These are phyloP conservation scores for Aspergillus puulaauensis DNA, from an alignment of 2,329 filamentous ascomycete species.

Conservation along the genomic window DNA sequence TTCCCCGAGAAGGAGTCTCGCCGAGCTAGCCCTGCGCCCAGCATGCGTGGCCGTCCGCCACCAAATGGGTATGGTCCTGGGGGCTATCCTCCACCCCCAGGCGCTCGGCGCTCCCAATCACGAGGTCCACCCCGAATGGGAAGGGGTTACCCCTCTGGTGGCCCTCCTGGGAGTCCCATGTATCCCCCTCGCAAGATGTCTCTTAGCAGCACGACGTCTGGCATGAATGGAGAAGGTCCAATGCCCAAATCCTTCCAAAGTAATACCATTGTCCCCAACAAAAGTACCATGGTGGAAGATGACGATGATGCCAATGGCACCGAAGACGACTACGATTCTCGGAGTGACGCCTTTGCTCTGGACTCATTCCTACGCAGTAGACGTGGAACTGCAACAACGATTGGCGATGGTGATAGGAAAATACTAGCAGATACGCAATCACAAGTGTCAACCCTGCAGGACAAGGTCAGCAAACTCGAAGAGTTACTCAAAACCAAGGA, in stretches of 20 bases:
- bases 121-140: slow-evolving; percentile 35
- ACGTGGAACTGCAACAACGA: slow-evolving; percentile 50
- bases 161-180: slow-evolving; percentile 34
- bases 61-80: slow-evolving; percentile 51
- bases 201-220: slow-evolving; percentile 40
- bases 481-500: slow-evolving; percentile 68
- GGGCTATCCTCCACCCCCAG: slow-evolving; percentile 36
- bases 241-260: slow-evolving; percentile 88
- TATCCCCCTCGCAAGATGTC: slow-evolving; percentile 43
- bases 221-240: slow-evolving; percentile 68
- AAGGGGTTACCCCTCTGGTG: slow-evolving; percentile 38
- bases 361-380: slow-evolving; percentile 50
- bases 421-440: slow-evolving; percentile 75
- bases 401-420: slow-evolving; percentile 64
- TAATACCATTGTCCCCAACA: slow-evolving; percentile 96
- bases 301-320: slow-evolving; percentile 68
- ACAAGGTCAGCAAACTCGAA: slow-evolving; percentile 72
- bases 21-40: slow-evolving; percentile 64
- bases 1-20: slow-evolving; percentile 71
- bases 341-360: slow-evolving; percentile 64
- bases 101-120: slow-evolving; percentile 43
- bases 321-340: slow-evolving; percentile 57
- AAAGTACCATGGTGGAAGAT: slow-evolving; percentile 96
- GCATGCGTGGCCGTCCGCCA: slow-evolving; percentile 62
- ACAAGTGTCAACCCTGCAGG: slow-evolving; percentile 72